Evolutionary conservation across 352 stramenopile species (phyloP).

Genomic region (Globisporangium mamillatum): DNA sequence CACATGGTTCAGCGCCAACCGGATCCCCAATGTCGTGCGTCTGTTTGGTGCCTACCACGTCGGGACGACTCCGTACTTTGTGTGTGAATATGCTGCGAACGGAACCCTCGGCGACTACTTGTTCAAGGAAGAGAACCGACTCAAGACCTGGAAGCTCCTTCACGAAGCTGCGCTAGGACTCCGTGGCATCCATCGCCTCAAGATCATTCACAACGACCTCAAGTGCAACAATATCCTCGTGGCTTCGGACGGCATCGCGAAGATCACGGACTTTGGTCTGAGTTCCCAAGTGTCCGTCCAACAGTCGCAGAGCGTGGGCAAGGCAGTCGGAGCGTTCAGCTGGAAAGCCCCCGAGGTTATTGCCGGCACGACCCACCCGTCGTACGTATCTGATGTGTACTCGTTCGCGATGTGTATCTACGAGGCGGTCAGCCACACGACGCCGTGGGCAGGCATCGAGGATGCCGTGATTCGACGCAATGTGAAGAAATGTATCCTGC

Average conservation of each 20-base stretch:
- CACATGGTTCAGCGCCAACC: neutral
- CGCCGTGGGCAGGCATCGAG: too few relatives aligned
- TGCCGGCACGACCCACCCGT: too few relatives aligned
- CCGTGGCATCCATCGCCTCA: too few relatives aligned
- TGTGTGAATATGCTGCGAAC: constrained; percentile 10
- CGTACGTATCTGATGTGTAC: too few relatives aligned
- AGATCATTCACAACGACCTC: constrained; percentile 3
- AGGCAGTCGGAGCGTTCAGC: too few relatives aligned
- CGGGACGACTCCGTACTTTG: constrained; percentile 2
- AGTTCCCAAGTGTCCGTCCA: too few relatives aligned
- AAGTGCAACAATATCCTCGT: constrained; percentile 6
- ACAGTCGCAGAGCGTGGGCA: too few relatives aligned
- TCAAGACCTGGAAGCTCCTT: neutral
- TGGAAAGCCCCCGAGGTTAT: too few relatives aligned
- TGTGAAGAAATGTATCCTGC: too few relatives aligned
- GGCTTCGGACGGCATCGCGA: neutral
- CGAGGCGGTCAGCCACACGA: too few relatives aligned
- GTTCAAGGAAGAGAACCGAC: neutral
- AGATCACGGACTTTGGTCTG: constrained; percentile 10
- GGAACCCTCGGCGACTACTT: constrained; percentile 1
- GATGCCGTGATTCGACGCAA: too few relatives aligned
- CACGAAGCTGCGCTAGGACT: neutral
- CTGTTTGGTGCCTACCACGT: constrained; percentile 9
- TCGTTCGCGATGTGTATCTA: too few relatives aligned
- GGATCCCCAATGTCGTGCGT: constrained; percentile 1